Conservation (phyloP, 202 grass and related monocot genomes). For the Zoysia matrella region DNA sequence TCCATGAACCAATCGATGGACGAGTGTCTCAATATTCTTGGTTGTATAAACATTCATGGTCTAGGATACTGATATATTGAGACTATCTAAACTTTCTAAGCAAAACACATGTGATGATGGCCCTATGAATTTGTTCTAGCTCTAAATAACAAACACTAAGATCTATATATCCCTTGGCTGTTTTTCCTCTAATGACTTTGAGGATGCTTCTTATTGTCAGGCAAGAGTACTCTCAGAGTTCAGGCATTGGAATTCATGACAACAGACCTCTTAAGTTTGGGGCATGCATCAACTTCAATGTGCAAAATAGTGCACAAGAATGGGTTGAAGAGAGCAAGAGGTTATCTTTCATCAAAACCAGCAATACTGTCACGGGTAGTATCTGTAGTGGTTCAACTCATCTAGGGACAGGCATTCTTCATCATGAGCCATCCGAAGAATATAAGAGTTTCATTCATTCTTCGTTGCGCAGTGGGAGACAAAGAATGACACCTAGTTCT, state of each 20-base stretch:
- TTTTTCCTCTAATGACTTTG: constrained; percentile 18
- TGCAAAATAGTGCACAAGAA: constrained; percentile 22
- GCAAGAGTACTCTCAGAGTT: constrained; percentile 44
- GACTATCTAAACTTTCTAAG: background rate
- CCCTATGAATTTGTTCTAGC: background rate
- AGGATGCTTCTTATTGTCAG: constrained; percentile 36
- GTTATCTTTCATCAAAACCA: constrained; percentile 39
- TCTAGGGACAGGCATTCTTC: constrained; percentile 34
- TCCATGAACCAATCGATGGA: background rate
- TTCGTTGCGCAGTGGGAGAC: constrained; percentile 26
- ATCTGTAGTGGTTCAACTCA: constrained; percentile 31
- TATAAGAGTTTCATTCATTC: constrained; percentile 40
- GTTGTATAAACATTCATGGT: background rate
- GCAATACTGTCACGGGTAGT: constrained; percentile 6
- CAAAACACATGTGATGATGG: background rate
- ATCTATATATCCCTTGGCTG: constrained; percentile 2
- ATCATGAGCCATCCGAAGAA: constrained; percentile 50
- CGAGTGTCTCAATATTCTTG: background rate
- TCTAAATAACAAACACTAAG: background rate
- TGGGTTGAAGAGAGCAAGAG: constrained; percentile 48
- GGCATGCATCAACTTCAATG: constrained; percentile 35
- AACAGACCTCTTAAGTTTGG: constrained; percentile 2
- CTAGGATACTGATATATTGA: background rate
- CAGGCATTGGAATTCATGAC: constrained; percentile 33
- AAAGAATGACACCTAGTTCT: constrained; percentile 49